Conservation (phyloP, 2,329 filamentous ascomycete genomes). For the Seiridium cupressi region DNA sequence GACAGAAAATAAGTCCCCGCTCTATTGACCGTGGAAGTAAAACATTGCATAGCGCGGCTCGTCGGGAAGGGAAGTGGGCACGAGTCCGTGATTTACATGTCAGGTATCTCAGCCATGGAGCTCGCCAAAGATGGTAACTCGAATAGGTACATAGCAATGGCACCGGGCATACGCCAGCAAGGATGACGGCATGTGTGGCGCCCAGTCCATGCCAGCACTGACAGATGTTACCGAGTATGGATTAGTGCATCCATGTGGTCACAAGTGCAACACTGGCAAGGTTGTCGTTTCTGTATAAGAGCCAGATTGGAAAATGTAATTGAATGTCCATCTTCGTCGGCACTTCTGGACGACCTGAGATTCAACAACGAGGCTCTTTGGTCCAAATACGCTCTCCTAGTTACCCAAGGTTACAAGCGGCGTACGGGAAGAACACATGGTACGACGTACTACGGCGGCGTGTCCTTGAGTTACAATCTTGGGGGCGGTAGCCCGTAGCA, state of each 20-base stretch:
- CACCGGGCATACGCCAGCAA: neutral
- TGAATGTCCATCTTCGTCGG: neutral
- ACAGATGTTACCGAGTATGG: neutral
- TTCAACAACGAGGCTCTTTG: slow-evolving; percentile 10
- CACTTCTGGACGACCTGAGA: neutral
- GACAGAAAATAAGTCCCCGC: neutral
- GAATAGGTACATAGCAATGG: neutral
- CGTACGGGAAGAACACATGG: neutral
- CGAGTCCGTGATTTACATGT: neutral
- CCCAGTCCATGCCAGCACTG: neutral
- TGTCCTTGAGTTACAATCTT: neutral
- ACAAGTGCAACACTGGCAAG: too few species aligned
- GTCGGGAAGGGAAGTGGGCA: neutral
- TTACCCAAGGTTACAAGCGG: slow-evolving; percentile 6
- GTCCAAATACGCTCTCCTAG: slow-evolving; percentile 10
- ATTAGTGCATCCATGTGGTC: too few species aligned
- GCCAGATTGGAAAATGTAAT: too few species aligned
- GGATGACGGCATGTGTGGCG: neutral
- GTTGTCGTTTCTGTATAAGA: too few species aligned
- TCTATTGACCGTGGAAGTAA: neutral
- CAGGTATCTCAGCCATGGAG: too few species aligned
- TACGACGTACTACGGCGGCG: neutral
- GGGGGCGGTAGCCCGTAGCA: neutral
- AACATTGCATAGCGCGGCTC: neutral
- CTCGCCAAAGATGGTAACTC: neutral